Evolutionary conservation across 768 basidiomycete genomes (phyloP).

Genomic region (Termitomyces bulborhizus): DNA sequence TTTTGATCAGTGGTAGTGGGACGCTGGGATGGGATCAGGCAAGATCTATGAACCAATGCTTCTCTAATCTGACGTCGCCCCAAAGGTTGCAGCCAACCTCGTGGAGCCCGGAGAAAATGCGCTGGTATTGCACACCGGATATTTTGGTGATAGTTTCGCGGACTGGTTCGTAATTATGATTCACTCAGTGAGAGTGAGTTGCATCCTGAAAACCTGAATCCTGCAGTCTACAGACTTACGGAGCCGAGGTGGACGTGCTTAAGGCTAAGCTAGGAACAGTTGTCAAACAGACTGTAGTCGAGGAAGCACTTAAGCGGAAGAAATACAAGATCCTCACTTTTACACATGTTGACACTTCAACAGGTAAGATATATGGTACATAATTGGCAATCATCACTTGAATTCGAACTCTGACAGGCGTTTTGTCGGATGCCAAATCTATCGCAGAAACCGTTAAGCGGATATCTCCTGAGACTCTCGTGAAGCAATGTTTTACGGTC

Average conservation of each 20-base stretch:
- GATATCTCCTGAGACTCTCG: slow-evolving; percentile 83
- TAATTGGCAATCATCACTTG: neutral
- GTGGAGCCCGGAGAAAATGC: slow-evolving; percentile 75
- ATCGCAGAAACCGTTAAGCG: slow-evolving; percentile 67
- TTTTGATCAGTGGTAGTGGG: slow-evolving; percentile 91
- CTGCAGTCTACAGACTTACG: slow-evolving; percentile 75
- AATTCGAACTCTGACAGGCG: slow-evolving; percentile 37
- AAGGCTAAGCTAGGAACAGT: slow-evolving; percentile 79
- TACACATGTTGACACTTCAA: slow-evolving; percentile 94
- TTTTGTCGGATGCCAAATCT: slow-evolving; percentile 76
- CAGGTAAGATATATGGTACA: slow-evolving; percentile 32
- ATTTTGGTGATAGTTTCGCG: slow-evolving; percentile 89
- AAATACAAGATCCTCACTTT: slow-evolving; percentile 88
- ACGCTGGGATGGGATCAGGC: slow-evolving; percentile 97
- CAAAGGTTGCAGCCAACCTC: slow-evolving; percentile 82
- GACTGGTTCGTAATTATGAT: slow-evolving; percentile 57
- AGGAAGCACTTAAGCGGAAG: slow-evolving; percentile 65
- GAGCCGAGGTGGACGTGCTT: slow-evolving; percentile 80
- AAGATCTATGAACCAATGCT: slow-evolving; percentile 13
- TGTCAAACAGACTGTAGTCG: slow-evolving; percentile 54
- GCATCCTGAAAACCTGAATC: neutral
- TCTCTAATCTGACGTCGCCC: neutral
- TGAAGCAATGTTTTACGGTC: slow-evolving; percentile 22
- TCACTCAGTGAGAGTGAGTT: neutral
- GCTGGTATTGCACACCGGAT: slow-evolving; percentile 84